Evolutionary conservation across 2,329 filamentous ascomycete species (phyloP), one percentile per base, ranked within the genome.

Genomic region (Penicillium sp.): DNA sequence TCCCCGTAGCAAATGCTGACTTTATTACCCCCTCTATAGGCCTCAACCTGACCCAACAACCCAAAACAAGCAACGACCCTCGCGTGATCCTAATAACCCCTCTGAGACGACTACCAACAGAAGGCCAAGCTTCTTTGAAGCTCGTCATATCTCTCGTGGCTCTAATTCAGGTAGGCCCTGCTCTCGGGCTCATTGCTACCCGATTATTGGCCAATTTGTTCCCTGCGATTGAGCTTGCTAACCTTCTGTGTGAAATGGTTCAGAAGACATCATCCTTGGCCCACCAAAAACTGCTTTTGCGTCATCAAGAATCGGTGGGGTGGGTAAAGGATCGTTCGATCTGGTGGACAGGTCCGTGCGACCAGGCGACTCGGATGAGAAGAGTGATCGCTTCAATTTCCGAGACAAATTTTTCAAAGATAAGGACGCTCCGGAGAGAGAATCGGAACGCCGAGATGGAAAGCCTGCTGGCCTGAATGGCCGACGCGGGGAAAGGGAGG

Each of bases 201-300:
- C 14, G 43, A n/a, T 33, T n/a, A 40, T 19, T 40, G 52, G 42
- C 19, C 16, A 45, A 28, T 26, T 28, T n/a, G 6, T 4, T 45
- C 33, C 49, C 46, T 28, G 22, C 16, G 35, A 30, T 58, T 30
- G 38, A 42, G 54, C 51, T 60, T 49, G 57, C 68, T 73, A 60
- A 71, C 60, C 6, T 14, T 19, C n/a, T 11, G 19, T 11, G 49
- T 60, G 30, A 45, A 33, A 60, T 68, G 68, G 86, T 74, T 80
- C 85, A 70, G 93, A 96, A 70, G 92, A 96, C 65, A 90, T 96
- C 60, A 85, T 95, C 60, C 89, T 97, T 60, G 93, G 91, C 14
- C 93, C 93, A n/a, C 91, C 93, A 1, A 91, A 91, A 75, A 91
- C 87, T 51, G 87, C 87, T 48, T 97, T 97, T 76, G 87, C 91